These are phyloP conservation scores for Aspergillus pseudoterreus DNA, from an alignment of 2,329 filamentous ascomycete species.

Conservation along the genomic window DNA sequence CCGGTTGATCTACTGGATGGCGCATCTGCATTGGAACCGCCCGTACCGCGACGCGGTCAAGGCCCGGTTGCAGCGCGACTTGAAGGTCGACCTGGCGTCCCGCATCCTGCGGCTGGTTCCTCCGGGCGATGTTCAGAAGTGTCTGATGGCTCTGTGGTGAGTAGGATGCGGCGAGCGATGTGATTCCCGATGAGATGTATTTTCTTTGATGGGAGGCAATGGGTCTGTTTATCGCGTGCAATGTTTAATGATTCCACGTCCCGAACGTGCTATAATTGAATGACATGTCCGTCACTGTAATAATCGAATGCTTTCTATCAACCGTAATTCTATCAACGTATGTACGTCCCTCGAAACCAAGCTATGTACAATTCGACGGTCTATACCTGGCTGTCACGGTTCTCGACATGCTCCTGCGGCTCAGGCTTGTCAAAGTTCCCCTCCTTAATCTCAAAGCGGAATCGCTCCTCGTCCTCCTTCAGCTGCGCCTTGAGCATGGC, in stretches of 20 bases:
- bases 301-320: too few relatives aligned
- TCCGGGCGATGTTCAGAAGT: not conserved
- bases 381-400: constrained; percentile 1
- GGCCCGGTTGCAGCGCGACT: constrained; percentile 19
- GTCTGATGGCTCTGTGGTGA: not conserved
- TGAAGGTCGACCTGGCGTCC: not conserved
- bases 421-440: constrained; percentile 13
- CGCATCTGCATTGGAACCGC: constrained; percentile 73
- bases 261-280: too few relatives aligned
- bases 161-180: not conserved
- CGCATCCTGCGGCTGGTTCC: not conserved
- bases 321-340: too few relatives aligned
- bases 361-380: not conserved
- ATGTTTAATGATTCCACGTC: too few relatives aligned
- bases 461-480: constrained; percentile 32
- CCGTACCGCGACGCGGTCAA: constrained; percentile 67
- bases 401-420: constrained; percentile 44
- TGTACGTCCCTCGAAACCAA: not conserved
- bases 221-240: too few relatives aligned
- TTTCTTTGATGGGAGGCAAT: too few relatives aligned
- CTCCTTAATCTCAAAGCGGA: constrained; percentile 29
- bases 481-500: constrained; percentile 28
- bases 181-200: not conserved
- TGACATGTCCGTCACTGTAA: too few relatives aligned
- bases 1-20: constrained; percentile 15